phyloP scores from a whole-genome alignment of 2,329 filamentous ascomycete species.

The Endocalyx cinctus region DNA sequence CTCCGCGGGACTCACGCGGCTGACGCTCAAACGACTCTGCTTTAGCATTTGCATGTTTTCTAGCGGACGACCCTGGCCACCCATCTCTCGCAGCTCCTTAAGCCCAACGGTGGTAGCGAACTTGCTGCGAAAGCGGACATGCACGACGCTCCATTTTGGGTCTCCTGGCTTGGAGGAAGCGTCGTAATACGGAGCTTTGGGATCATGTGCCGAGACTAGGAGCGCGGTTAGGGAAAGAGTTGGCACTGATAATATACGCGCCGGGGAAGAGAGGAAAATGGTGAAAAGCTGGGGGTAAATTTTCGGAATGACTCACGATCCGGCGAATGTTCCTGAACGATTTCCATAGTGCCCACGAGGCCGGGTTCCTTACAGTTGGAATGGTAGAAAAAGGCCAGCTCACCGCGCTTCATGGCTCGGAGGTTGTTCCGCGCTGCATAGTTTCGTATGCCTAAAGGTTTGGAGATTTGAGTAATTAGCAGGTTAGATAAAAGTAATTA shows the following conservation, averaged over 20 bases:
- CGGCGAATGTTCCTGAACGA: conserved; percentile 76
- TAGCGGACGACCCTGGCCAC: conserved; percentile 51
- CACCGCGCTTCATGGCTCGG: conserved; percentile 83
- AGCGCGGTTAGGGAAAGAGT: too few species aligned
- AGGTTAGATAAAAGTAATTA: too few species aligned
- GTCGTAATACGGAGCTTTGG: conserved; percentile 77
- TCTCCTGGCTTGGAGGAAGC: conserved; percentile 63
- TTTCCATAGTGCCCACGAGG: conserved; percentile 83
- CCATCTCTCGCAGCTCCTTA: conserved; percentile 64
- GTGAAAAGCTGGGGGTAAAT: too few species aligned
- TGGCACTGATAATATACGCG: too few species aligned
- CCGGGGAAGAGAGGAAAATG: too few species aligned
- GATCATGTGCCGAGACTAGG: conserved; percentile 65
- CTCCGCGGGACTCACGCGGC: conserved; percentile 58
- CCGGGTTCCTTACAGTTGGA: conserved; percentile 88
- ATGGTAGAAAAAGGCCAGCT: conserved; percentile 95
- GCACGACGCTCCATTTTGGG: conserved; percentile 83
- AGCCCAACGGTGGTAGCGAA: conserved; percentile 68
- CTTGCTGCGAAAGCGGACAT: conserved; percentile 82
- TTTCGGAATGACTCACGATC: conserved; percentile 58
- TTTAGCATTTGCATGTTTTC: conserved; percentile 79
- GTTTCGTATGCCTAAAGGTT: conserved; percentile 28
- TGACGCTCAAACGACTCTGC: conserved; percentile 78
- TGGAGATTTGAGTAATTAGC: background rate
- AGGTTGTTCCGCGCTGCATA: conserved; percentile 76